Percentiles rank a stretch among this genome's conserved stretches.
Evolutionary conservation across 2,329 filamentous ascomycete genomes (phyloP).

Genomic region (Verticillium alfalfae): DNA sequence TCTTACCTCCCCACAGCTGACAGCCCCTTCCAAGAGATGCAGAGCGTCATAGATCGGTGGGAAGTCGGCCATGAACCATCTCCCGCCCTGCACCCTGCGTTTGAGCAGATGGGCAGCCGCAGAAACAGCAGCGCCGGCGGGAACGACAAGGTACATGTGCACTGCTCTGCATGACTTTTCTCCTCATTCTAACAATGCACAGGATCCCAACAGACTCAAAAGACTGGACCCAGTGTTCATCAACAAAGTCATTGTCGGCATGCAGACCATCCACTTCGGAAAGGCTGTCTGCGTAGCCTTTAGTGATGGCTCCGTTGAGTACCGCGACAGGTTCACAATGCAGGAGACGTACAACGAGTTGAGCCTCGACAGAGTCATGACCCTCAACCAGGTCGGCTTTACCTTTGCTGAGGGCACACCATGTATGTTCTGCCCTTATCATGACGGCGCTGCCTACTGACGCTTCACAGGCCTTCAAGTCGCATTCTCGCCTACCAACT

Average conservation of each 20-base stretch:
- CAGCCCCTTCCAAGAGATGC: slow-evolving; percentile 56
- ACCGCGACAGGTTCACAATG: slow-evolving; percentile 72
- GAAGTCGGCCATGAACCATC: slow-evolving; percentile 63
- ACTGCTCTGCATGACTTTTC: no score
- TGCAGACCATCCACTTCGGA: slow-evolving; percentile 65
- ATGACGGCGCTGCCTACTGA: neutral
- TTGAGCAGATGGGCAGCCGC: slow-evolving; percentile 66
- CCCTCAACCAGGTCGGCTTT: slow-evolving; percentile 74
- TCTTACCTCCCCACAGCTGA: slow-evolving; percentile 50
- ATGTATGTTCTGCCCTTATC: slow-evolving; percentile 39
- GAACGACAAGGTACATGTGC: neutral
- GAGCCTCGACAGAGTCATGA: slow-evolving; percentile 61
- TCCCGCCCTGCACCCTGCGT: slow-evolving; percentile 66
- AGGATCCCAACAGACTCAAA: slow-evolving; percentile 36
- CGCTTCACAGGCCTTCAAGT: slow-evolving; percentile 44
- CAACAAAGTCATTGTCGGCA: slow-evolving; percentile 64
- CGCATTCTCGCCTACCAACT: slow-evolving; percentile 56
- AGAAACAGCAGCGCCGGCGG: slow-evolving; percentile 40
- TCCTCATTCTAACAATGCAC: neutral
- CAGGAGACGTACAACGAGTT: slow-evolving; percentile 59
- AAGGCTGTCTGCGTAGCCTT: slow-evolving; percentile 68
- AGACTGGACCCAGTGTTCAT: slow-evolving; percentile 63
- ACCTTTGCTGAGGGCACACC: slow-evolving; percentile 60
- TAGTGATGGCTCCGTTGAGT: slow-evolving; percentile 76
- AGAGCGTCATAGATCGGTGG: slow-evolving; percentile 80